These are phyloP conservation scores for Phytopythium cucurbitacearum DNA, from an alignment of 352 stramenopile genomes.

Conservation along the genomic window DNA sequence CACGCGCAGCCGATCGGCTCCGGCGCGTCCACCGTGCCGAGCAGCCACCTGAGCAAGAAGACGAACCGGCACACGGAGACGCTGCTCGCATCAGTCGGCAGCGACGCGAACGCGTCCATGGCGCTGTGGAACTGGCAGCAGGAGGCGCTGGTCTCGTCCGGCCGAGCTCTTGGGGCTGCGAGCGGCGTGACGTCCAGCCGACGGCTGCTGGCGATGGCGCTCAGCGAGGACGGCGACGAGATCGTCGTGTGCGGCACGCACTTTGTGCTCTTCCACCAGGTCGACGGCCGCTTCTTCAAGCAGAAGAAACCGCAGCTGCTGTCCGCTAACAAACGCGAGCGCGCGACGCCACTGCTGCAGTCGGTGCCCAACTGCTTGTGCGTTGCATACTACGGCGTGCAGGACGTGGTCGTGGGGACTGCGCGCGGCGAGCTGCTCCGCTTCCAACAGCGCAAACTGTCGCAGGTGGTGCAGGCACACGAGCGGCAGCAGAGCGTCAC, in stretches of 20 bases:
- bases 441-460: slow-evolving; percentile 57
- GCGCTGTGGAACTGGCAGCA: slow-evolving; percentile 81
- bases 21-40: slow-evolving; percentile 26
- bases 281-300: slow-evolving; percentile 58
- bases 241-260: slow-evolving; percentile 56
- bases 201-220: slow-evolving; percentile 45
- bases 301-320: slow-evolving; percentile 48
- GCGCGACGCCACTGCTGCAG: slow-evolving; percentile 23
- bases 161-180: slow-evolving; percentile 23
- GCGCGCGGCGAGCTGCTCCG: slow-evolving; percentile 56
- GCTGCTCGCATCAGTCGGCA: slow-evolving; percentile 57
- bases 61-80: slow-evolving; percentile 49
- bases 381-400: slow-evolving; percentile 49
- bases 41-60: slow-evolving; percentile 48
- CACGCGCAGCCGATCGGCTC: slow-evolving; percentile 20
- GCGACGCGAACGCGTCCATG: slow-evolving; percentile 59
- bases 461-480: slow-evolving; percentile 59
- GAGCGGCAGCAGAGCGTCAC: slow-evolving; percentile 48
- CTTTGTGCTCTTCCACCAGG: slow-evolving; percentile 59
- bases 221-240: slow-evolving; percentile 72
- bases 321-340: neutral
- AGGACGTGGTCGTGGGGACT: slow-evolving; percentile 61
- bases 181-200: slow-evolving; percentile 10
- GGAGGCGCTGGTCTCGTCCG: slow-evolving; percentile 50
- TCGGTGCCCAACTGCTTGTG: slow-evolving; percentile 44